Base-by-base conservation (phyloP, 2,329 filamentous ascomycete species). In the Alternaria alternata region DNA sequence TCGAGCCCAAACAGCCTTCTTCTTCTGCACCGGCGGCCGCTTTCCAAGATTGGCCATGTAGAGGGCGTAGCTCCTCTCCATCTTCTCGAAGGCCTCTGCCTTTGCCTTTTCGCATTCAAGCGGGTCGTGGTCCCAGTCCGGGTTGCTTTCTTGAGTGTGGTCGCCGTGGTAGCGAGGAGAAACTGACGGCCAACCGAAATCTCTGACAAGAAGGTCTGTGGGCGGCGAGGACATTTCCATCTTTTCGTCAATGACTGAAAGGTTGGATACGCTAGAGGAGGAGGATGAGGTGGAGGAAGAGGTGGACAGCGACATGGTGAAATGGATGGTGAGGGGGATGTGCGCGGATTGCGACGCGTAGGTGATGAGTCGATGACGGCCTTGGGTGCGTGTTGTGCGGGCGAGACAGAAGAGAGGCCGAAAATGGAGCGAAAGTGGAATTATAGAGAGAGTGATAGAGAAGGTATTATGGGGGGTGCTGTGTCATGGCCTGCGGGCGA, bases 121-220 rank as follows among this genome's bases (percentile, higher is more conserved):
- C 14, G 66, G 66, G 56, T 72, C 64, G 59, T 71, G 62, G 2
- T 64, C 66, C 63, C 68, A 70, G 24, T 71, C 69, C 2, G 69
- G 69, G 16, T 72, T 72, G 61, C 68, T 72, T 47, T 65, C 65
- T n/a, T 63, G 69, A 8, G 65, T 69, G 57, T 72, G 69, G 58
- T 72, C 69, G 47, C 69, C 69, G 41, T 57, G 65, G 42, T 72
- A 71, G 32, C 69, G 63, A 32, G 69, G 63, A 51, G 67, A 71
- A 11, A 65, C 59, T 16, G 56, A 62, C 5, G 66, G 64, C 61
- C 69, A 72, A 20, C 68, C 69, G 34, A 71, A 72, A 47, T 72
- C 69, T 51, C 69, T 59, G 18, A 72, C 66, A 5, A 67, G 59
- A 14, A 61, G 56, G 18, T 55, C 51, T 32, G 39, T 49, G 12